A percentile compares a stretch with the other conserved stretches of the same genome.
Conservation (phyloP, 139 green algal genomes). For the Closterium sp. region DNA sequence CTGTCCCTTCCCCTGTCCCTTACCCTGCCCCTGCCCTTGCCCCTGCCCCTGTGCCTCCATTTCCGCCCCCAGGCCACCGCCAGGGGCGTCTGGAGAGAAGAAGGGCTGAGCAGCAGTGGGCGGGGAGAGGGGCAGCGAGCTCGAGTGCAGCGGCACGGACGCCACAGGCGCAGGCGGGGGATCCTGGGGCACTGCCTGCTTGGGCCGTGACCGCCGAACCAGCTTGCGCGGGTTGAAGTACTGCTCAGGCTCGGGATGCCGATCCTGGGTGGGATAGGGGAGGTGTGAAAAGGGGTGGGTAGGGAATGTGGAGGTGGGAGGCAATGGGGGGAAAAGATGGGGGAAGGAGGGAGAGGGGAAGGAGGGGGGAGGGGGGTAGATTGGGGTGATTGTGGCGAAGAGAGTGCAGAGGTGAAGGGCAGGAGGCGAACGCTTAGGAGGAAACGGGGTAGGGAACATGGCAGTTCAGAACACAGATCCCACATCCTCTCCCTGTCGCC, state of each 20-base stretch:
- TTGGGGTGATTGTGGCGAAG: no score
- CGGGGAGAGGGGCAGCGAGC: slow-evolving; percentile 9
- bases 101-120: slow-evolving; percentile 15
- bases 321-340: background rate
- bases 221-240: slow-evolving; percentile 21
- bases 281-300: background rate
- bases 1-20: background rate
- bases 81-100: slow-evolving; percentile 27
- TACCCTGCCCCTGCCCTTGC: background rate
- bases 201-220: background rate
- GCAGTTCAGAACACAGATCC: no score
- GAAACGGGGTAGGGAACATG: background rate
- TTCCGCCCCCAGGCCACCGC: slow-evolving; percentile 17
- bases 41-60: slow-evolving; percentile 1
- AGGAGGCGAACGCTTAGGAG: background rate
- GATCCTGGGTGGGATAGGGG: slow-evolving; percentile 14
- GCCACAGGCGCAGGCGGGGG: background rate
- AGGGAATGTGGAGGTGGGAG: background rate
- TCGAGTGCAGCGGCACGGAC: slow-evolving; percentile 5
- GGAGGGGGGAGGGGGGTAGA: background rate
- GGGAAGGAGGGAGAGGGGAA: background rate
- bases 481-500: background rate
- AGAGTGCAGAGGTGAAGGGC: background rate
- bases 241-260: slow-evolving; percentile 29
- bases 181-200: background rate